Base-by-base conservation (phyloP, 768 basidiomycete species). In the Cystobasidium onofrii region DNA sequence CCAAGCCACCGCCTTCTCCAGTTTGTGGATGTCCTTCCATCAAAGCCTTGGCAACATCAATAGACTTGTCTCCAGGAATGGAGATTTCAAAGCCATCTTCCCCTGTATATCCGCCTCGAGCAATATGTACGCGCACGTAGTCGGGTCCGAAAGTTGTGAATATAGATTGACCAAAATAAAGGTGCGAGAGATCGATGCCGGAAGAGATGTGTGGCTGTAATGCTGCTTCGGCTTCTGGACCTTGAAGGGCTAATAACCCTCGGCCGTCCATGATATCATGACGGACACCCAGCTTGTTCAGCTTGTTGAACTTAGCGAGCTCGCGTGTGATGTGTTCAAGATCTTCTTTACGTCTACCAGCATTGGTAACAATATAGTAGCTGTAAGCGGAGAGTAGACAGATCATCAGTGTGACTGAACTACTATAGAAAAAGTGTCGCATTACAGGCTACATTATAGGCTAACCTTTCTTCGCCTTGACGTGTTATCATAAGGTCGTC, bases 311-410 rank as follows among this genome's bases (percentile, higher is more conserved):
- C 77, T 89, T 87, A 12, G 82, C 82, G 1, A 97, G 80, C 78
- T 87, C 87, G 50, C 83, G 80, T 31, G 79, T 77, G 78, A 98
- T 88, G 89, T 90, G 93, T 1, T 86, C 83, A 12, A 93, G 84
- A 78, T 96, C 95, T 76, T 87, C 85, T 1, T 87, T 87, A 29
- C 92, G 85, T 43, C 95, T 83, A 1, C 91, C 93, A 0, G 95
- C 95, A 79, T 98, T 98, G 0, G 96, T 99, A 29, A 99, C 95
- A 69, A 97, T 89, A 80, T 97, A 99, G 82, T 87, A 98, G 0
- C 88, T 87, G 77, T 88, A 85, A 54, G 4, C 85, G 41, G 41
- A 39, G 6, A 15, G 39, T 6, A 6, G 39, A 6, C 39, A 39
- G 39, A 39, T n/a, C n/a, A n/a, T n/a, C n/a, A n/a, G n/a, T n/a